Evolutionary conservation across 192 early-diverging fungal species (phyloP), one percentile per base, ranked within the genome.

Genomic region (Backusella sp.): DNA sequence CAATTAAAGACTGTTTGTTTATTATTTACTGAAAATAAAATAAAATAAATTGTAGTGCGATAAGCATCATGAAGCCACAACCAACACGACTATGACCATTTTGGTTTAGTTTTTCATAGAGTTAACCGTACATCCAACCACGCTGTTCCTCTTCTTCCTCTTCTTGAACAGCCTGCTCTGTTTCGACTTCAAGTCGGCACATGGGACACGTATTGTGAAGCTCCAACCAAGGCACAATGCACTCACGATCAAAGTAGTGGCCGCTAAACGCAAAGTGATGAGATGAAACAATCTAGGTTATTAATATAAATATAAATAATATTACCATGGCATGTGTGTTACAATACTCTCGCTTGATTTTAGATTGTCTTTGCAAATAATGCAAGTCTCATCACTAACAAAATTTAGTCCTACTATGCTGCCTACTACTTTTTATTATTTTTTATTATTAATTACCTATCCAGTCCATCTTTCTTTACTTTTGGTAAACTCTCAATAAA

Each of bases 261-360:
- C 73, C 78, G 68, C 81, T 83, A 37, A 67, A 46, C 21, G 67
- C 70, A 56, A 65, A 52, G 23, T 17, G 66, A 69, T 39, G 17
- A 21, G 26, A 32, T 34, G 32, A 44, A 44, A 39, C 73, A 23
- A 74, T 28, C 21, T 26, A 62, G 21, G 21, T 28, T 28, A 62
- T 28, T 28, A 62, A 62, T 28, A 62, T 62, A 62, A 56, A 52
- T 59, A 37, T 35, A 23, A 56, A 44, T 52, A 28, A 72, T 30
- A 39, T 68, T 82, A 83, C 81, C 82, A 83, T 53, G 82, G 82
- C 82, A 83, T 83, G 14, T 73, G 76, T 30, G 82, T 83, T 28
- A 83, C 78, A 26, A 30, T 36, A 12, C 49, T 71, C 26, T 72
- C 32, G 52, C 82, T 83, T 49, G 72, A 36, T 26, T 80, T 73